Evolutionary conservation across 768 basidiomycete species (phyloP), one percentile per base, ranked within the genome.

Genomic region (Clavaria fumosa): DNA sequence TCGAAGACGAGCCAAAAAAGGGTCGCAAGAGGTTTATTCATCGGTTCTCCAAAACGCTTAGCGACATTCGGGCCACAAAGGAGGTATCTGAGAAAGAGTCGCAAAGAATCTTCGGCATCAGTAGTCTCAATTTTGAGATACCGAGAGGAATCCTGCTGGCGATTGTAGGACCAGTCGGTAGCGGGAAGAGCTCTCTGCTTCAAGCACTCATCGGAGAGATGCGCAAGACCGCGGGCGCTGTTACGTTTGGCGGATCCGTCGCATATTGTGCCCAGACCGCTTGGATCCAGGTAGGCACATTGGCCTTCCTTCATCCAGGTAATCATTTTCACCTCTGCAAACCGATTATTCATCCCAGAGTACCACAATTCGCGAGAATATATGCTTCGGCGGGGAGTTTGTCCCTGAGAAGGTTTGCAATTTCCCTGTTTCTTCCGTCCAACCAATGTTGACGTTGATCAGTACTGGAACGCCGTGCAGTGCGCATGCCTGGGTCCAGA

Each of bases 261-360:
- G 76, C 69, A 4, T 84, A 81, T 49, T 78, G 75, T 48, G 65
- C 78, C 11, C 80, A 84, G 53, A 70, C 67, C 1, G 75, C 78
- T 0, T 84, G 79, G 79, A 81, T 84, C 34, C 76, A 79, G 52
- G 80, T 80, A 49, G 69, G 71, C 0, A 63, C 70, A 4, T 47
- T 77, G 50, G 75, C n/a, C n/a, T 75, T 11, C 33, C 15, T 34
- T 20, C n/a, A 14, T 34, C 3, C 21, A 5, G 3, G 15, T n/a
- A n/a, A n/a, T n/a, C n/a, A n/a, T n/a, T n/a, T n/a, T n/a, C n/a
- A n/a, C n/a, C n/a, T n/a, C n/a, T 4, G 15, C 15, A 20, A 20
- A 14, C 5, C 19, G 19, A 5, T 4, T 19, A 23, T 23, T 14
- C 5, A 14, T 19, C 21, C 23, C 24, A 41, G 33, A 23, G 18